These are phyloP conservation scores for Bipolaris zeicola DNA, from an alignment of 2,329 filamentous ascomycete genomes.

Conservation along the genomic window DNA sequence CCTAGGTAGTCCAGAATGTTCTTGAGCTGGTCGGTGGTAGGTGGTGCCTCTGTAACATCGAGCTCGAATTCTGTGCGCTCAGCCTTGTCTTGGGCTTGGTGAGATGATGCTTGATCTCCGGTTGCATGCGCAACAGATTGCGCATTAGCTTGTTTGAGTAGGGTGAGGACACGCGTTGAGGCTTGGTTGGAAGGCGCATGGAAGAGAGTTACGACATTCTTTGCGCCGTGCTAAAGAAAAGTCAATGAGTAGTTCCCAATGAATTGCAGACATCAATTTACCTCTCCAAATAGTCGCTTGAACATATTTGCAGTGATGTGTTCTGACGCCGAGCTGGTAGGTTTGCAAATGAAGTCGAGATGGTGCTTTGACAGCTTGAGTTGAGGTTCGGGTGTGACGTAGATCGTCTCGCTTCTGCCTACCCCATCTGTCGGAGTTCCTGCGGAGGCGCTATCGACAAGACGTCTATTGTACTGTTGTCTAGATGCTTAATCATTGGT, in stretches of 20 bases:
- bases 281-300: slow-evolving; percentile 56
- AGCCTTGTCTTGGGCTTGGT: slow-evolving; percentile 63
- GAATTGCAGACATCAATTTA: slow-evolving; percentile 18
- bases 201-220: slow-evolving; percentile 94
- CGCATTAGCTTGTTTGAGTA: slow-evolving; percentile 81
- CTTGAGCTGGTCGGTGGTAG: slow-evolving; percentile 81
- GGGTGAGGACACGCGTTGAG: slow-evolving; percentile 72
- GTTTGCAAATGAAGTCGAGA: slow-evolving; percentile 17
- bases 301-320: slow-evolving; percentile 43
- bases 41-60: slow-evolving; percentile 77
- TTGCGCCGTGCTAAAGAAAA: slow-evolving; percentile 50
- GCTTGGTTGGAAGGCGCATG: slow-evolving; percentile 77
- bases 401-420: slow-evolving; percentile 23
- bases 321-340: slow-evolving; percentile 10
- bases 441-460: slow-evolving; percentile 1
- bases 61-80: slow-evolving; percentile 79
- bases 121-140: slow-evolving; percentile 71
- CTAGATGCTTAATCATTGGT: not conserved
- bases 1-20: slow-evolving; percentile 86
- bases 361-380: slow-evolving; percentile 25
- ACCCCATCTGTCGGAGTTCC: slow-evolving; percentile 7
- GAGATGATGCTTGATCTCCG: slow-evolving; percentile 73
- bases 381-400: slow-evolving; percentile 38
- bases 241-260: slow-evolving; percentile 20
- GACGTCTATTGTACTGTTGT: slow-evolving; percentile 2